A percentile compares a stretch with the other conserved stretches of the same genome.
phyloP scores from a whole-genome alignment of 2,329 filamentous ascomycete genomes.

The Colletotrichum camelliae region DNA sequence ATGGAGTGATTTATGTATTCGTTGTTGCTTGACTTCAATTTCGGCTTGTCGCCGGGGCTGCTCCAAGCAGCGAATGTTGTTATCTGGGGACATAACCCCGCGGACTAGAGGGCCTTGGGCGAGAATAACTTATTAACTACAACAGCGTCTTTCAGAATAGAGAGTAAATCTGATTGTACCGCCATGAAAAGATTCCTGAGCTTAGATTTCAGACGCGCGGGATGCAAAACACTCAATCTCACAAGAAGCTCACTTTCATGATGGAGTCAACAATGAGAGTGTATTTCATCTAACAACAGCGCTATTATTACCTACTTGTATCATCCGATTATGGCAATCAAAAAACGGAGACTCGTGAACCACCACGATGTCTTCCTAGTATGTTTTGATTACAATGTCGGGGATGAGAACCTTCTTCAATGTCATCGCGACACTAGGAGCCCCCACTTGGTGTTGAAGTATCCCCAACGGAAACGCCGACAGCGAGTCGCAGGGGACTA shows the following conservation, averaged over 20 bases:
- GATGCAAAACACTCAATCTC: background rate
- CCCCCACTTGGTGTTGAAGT: too few relatives aligned
- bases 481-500: background rate
- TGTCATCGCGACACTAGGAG: too few relatives aligned
- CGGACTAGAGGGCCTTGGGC: too few relatives aligned
- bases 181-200: background rate
- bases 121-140: too few relatives aligned
- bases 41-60: background rate
- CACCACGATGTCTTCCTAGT: too few relatives aligned
- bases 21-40: background rate
- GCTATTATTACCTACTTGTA: background rate
- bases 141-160: background rate
- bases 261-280: background rate
- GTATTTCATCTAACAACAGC: background rate
- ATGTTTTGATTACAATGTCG: too few relatives aligned
- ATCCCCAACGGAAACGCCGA: too few relatives aligned
- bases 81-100: background rate
- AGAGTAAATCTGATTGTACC: background rate
- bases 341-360: too few relatives aligned
- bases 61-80: background rate
- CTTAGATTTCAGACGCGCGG: background rate
- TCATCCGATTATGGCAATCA: too few relatives aligned
- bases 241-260: background rate
- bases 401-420: too few relatives aligned
- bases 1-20: background rate